Conservation (phyloP, 2,329 filamentous ascomycete genomes). For the Hirsutella minnesotensis region DNA sequence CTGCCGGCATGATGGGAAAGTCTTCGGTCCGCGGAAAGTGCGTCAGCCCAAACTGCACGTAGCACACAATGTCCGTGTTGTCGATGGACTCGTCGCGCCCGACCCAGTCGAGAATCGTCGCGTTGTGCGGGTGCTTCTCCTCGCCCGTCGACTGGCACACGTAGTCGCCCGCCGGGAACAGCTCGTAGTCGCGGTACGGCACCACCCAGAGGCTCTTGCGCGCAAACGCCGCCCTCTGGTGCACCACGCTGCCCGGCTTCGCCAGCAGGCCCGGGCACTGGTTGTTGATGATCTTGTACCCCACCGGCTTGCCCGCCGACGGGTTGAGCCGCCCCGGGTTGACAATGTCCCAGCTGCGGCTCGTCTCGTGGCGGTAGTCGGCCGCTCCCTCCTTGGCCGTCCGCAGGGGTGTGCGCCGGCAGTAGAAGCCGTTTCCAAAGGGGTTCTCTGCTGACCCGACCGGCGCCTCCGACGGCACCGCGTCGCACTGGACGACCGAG, state of each 20-base stretch:
- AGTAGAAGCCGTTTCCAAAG: conserved; percentile 62
- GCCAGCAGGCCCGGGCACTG: conserved; percentile 36
- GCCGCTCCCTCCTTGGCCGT: conserved; percentile 12
- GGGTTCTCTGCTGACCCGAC: conserved; percentile 58
- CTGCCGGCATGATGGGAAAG: conserved; percentile 57
- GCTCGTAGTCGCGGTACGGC: conserved; percentile 27
- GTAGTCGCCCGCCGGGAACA: conserved; percentile 29
- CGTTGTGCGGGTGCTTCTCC: conserved; percentile 11
- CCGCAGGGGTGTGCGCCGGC: conserved; percentile 14
- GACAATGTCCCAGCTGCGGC: conserved; percentile 20
- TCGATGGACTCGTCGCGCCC: conserved; percentile 34
- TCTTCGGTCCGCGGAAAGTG: conserved; percentile 53
- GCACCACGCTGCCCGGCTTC: conserved; percentile 24
- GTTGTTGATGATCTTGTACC: conserved; percentile 32
- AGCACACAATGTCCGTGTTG: conserved; percentile 39
- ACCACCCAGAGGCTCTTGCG: conserved; percentile 31
- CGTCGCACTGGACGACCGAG: conserved; percentile 60
- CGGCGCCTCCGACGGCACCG: conserved; percentile 45
- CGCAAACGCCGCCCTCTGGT: conserved; percentile 27
- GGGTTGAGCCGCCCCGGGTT: conserved; percentile 29
- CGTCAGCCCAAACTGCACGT: conserved; percentile 41
- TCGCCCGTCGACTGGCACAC: conserved; percentile 33
- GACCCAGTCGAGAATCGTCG: conserved; percentile 32
- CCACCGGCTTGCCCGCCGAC: conserved; percentile 28
- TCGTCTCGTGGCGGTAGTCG: conserved; percentile 16